Evolutionary conservation across 2,329 filamentous ascomycete species (phyloP), one percentile per base, ranked within the genome.

Genomic region (Fusarium lyarnte): DNA sequence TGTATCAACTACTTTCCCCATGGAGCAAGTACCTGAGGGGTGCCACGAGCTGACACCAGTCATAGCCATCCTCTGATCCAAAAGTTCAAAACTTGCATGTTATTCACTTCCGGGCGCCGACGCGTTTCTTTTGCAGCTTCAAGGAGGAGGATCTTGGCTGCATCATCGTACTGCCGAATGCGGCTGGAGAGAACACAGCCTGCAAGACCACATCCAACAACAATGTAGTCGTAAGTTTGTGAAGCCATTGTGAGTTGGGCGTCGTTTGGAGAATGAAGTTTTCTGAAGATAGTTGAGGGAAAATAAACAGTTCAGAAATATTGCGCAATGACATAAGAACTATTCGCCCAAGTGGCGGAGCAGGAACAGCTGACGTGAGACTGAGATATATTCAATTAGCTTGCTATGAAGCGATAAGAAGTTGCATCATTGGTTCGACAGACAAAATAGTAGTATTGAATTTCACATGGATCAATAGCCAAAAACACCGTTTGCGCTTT

Each of bases 1-100:
- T 0, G 81, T 82, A 75, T 91, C 87, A n/a, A 91, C 78, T 1
- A 90, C 87, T 7, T 82, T 82, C 4, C 89, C 88, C 74, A 90
- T 90, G 0, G 86, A 82, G 57, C 84, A 86, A 1, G 86, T 87
- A 55, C 85, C 86, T 0, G 84, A 85, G 3, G 86, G 85, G 76
- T 90, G 88, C 74, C 77, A 78, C 69, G 90, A 88, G 0, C 86
- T 86, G 80, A 84, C 59, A 8, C 70, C 47, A 3, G 74, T 63
- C 61, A 65, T 51, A 7, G 74, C 74, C 14, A 78, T 8, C 21
- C 76, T 67, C 21, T 76, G 31, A 39, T 78, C 61, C 16, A 78
- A 61, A 80, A 61, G n/a, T 81, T 78, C 17, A 78, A 49, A 1
- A 51, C 21, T 35, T 78, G 73, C 23, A 77, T 77, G 6, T 75